Evolutionary conservation across 352 stramenopile genomes (phyloP), one percentile per base, ranked within the genome.

Genomic region (Phytophthora capsici): DNA sequence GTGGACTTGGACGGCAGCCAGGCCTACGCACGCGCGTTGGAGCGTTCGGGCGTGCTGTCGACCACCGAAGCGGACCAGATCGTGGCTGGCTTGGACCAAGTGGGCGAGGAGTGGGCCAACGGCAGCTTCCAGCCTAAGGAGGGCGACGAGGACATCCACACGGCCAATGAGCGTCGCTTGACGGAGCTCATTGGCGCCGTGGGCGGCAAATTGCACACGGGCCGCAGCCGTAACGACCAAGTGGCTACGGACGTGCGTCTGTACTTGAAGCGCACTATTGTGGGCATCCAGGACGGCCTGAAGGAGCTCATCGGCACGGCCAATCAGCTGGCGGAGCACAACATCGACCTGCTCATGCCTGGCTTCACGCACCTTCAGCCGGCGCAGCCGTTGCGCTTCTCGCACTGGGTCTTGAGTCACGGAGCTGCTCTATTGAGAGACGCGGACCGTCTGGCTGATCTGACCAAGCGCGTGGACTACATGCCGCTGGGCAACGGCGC

Each of bases 111-210:
- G 38, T 72, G 63, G 64, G 68, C 68, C 32, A 50, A 48, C 19
- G 80, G 81, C 37, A 72, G 53, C 20, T 98, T 98, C 65, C 75
- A 92, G 57, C 66, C 96, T 14, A 97, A 98, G 63, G 73, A 93
- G 9, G 93, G 94, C 41, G 98, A 99, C 75, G 98, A 99, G 78
- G 98, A 99, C 80, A 99, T 99, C 71, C 98, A 99, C 81, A 99
- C 97, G 43, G 97, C 97, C 43, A 99, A 99, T 73, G 98, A 99
- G 75, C 93, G 98, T 51, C 91, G 98, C 7, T 84, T 99, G 13
- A 99, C 96, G 0, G 98, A 99, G 83, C 80, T 99, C 48, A 92
- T 99, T 52, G 97, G 97, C 44, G 77, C 85, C n/a, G 87, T 98
- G 30, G 98, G 96, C 43, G 97, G 97, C 64, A 99, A 99, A 73